Conservation (phyloP, 1,284 basidiomycete species). For the Moniliella sp. region DNA sequence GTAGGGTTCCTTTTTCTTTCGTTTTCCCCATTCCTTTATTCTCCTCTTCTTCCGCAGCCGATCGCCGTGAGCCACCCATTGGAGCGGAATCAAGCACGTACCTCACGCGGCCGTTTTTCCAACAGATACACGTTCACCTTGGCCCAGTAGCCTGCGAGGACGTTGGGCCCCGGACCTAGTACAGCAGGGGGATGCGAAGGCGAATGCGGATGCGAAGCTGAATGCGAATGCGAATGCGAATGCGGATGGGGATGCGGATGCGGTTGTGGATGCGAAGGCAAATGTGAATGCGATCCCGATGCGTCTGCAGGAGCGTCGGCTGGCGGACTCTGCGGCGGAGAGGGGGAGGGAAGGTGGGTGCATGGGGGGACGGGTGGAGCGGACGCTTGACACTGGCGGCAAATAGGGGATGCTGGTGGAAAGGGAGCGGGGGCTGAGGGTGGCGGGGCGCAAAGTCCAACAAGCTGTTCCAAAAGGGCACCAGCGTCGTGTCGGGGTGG, state of each 20-base stretch:
- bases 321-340: no score
- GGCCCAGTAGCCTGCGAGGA: slow-evolving; percentile 42
- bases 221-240: no score
- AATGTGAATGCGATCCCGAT: no score
- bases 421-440: slow-evolving; percentile 18
- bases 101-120: slow-evolving; percentile 68
- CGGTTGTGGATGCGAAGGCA: no score
- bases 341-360: no score
- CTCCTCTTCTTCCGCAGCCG: neutral
- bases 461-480: slow-evolving; percentile 69
- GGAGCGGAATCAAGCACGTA: slow-evolving; percentile 36
- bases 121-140: slow-evolving; percentile 72
- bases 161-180: slow-evolving; percentile 36
- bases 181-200: neutral
- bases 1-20: neutral
- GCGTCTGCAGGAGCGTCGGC: no score
- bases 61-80: slow-evolving; percentile 4
- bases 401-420: slow-evolving; percentile 27
- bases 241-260: no score
- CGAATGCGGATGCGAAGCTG: no score
- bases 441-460: slow-evolving; percentile 46
- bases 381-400: slow-evolving; percentile 1
- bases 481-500: slow-evolving; percentile 42
- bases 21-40: slow-evolving; percentile 6
- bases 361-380: no score